Evolutionary conservation across 2,329 filamentous ascomycete species (phyloP), one percentile per base, ranked within the genome.

Genomic region (Alternaria sp.): DNA sequence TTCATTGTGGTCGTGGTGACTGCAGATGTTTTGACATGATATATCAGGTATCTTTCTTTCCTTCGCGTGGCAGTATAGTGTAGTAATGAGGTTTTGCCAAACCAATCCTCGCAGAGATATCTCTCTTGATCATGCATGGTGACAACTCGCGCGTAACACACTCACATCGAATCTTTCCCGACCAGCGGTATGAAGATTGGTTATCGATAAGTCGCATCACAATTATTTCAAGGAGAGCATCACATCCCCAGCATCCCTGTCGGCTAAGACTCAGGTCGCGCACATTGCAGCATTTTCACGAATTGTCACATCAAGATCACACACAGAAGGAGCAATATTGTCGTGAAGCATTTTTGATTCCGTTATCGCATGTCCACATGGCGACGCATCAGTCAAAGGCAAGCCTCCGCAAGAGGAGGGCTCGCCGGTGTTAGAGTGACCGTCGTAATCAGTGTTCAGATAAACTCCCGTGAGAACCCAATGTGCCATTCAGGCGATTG

Each of bases 261-360:
- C 53, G 53, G 57, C 26, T 57, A 42, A 26, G 1, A 20, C 16
- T 7, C 36, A 24, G 24, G 20, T 49, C 38, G 26, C 48, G 22
- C 52, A 38, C 30, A 28, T 46, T 55, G 39, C 32, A 49, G 39
- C 51, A 48, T 54, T 4, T 22, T 34, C 41, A 53, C 41, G 24
- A 41, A 20, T 48, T 26, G 9, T 32, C 20, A 34, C 12, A 53
- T 41, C 46, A 49, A 32, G 8, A 51, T 56, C 58, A 63, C 54
- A 54, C 59, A 66, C 57, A 62, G 32, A 63, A 26, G 41, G 11
- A 46, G 16, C n/a, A 42, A 41, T n/a, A 51, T 66, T 75, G 68
- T 76, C 75, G 74, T 77, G 75, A 74, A 77, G 71, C 70, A 75
- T 75, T 72, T 72, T 72, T 70, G 67, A 74, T 76, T 71, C 72